phyloP scores from a whole-genome alignment of 192 early-diverging fungal genomes.

The Mortierella claussenii region DNA sequence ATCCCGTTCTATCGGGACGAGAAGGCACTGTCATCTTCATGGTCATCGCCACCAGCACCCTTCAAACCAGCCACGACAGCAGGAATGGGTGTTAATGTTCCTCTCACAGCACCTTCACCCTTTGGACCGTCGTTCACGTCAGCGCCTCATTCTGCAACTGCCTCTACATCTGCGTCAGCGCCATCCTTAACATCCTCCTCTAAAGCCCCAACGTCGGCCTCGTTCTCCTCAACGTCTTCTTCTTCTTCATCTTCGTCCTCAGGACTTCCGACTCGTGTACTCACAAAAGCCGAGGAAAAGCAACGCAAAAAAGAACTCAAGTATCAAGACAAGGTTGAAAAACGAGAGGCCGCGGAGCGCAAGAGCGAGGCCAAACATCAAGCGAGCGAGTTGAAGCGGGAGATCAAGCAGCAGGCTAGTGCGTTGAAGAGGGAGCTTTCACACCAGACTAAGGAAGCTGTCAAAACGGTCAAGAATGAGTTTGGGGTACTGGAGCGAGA shows the following conservation, averaged over 20 bases:
- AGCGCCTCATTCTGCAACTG: neutral
- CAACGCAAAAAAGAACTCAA: neutral
- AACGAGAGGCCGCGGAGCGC: constrained; percentile 8
- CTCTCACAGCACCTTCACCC: neutral
- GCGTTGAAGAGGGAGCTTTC: too few relatives aligned
- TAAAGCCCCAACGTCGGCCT: neutral
- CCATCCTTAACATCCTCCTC: too few relatives aligned
- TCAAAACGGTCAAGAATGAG: constrained; percentile 1
- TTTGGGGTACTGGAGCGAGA: neutral
- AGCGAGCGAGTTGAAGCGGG: too few relatives aligned
- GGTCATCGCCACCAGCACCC: neutral
- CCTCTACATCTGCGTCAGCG: too few relatives aligned
- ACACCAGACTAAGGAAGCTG: constrained; percentile 11
- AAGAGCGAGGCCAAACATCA: too few relatives aligned
- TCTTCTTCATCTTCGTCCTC: too few relatives aligned
- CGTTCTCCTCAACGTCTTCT: neutral
- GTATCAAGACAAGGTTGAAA: neutral
- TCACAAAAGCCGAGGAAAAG: neutral
- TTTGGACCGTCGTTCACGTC: constrained; percentile 6
- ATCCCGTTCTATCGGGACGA: too few relatives aligned
- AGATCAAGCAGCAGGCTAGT: too few relatives aligned
- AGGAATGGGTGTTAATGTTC: neutral
- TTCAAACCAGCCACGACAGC: neutral
- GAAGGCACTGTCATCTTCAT: too few relatives aligned
- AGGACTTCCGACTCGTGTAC: too few relatives aligned